Evolutionary conservation across 2,329 filamentous ascomycete genomes (phyloP).

Genomic region (Pseudophaeomoniella oleicola): DNA sequence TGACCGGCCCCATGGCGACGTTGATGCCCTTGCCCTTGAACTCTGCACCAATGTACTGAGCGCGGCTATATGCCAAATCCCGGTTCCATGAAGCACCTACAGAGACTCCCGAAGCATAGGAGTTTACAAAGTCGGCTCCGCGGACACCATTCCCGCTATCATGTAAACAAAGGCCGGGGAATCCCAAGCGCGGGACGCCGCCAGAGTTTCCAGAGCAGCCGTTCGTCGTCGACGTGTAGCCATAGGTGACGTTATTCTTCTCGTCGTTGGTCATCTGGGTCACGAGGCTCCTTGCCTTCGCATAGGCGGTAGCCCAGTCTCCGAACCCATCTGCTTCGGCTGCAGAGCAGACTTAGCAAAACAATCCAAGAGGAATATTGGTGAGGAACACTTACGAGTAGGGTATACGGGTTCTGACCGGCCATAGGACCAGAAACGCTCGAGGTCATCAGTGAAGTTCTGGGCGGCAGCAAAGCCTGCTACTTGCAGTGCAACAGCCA

Average conservation of each 20-base stretch:
- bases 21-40: slow-evolving; percentile 39
- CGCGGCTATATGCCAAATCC: slow-evolving; percentile 37
- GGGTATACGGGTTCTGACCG: background rate
- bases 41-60: slow-evolving; percentile 39
- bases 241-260: slow-evolving; percentile 9
- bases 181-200: slow-evolving; percentile 18
- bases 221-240: slow-evolving; percentile 6
- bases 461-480: background rate
- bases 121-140: slow-evolving; percentile 25
- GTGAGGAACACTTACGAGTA: background rate
- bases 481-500: background rate
- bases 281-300: slow-evolving; percentile 5
- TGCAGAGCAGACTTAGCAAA: too few relatives aligned
- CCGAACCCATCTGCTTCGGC: slow-evolving; percentile 1
- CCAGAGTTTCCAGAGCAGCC: slow-evolving; percentile 23
- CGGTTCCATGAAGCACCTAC: slow-evolving; percentile 37
- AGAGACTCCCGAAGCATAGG: slow-evolving; percentile 26
- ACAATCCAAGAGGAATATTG: background rate
- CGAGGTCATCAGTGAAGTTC: background rate
- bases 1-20: slow-evolving; percentile 27
- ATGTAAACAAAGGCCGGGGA: slow-evolving; percentile 25
- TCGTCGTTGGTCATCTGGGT: slow-evolving; percentile 9
- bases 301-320: slow-evolving; percentile 7
- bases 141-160: slow-evolving; percentile 28
- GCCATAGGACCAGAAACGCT: background rate